These are phyloP conservation scores for Lepidium africanum DNA, from an alignment of 345 rosid species.

Conservation along the genomic window DNA sequence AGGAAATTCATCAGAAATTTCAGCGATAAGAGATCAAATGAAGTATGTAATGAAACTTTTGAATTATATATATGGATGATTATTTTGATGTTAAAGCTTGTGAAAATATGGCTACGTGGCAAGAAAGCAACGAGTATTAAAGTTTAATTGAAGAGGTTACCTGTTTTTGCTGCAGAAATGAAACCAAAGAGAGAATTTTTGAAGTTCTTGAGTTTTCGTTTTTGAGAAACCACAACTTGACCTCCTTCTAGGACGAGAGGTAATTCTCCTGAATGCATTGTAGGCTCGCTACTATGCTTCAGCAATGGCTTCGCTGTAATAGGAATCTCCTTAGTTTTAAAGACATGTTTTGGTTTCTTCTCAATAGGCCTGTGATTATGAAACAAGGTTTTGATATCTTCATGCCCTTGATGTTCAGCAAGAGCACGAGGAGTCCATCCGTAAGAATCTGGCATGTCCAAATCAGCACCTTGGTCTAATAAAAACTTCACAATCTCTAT, in stretches of 20 bases:
- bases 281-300: constrained; percentile 59
- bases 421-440: constrained; percentile 76
- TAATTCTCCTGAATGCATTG: constrained; percentile 44
- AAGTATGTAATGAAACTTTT: not conserved
- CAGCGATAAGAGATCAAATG: too few relatives aligned
- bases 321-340: not conserved
- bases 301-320: constrained; percentile 30
- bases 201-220: constrained; percentile 43
- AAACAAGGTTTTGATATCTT: constrained; percentile 49
- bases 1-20: too few relatives aligned
- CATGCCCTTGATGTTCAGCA: constrained; percentile 79
- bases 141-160: constrained; percentile 15
- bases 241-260: constrained; percentile 33
- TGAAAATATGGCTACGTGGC: not conserved
- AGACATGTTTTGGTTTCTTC: constrained; percentile 3
- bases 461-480: constrained; percentile 51
- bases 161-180: constrained; percentile 58
- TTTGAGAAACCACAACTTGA: constrained; percentile 25
- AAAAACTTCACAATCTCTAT: constrained; percentile 56
- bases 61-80: not conserved
- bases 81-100: not conserved
- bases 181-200: constrained; percentile 71
- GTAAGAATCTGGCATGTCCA: constrained; percentile 46
- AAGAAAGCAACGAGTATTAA: not conserved
- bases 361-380: constrained; percentile 17